Conservation (phyloP, 306 rosid genomes). For the Albizia julibrissin region DNA sequence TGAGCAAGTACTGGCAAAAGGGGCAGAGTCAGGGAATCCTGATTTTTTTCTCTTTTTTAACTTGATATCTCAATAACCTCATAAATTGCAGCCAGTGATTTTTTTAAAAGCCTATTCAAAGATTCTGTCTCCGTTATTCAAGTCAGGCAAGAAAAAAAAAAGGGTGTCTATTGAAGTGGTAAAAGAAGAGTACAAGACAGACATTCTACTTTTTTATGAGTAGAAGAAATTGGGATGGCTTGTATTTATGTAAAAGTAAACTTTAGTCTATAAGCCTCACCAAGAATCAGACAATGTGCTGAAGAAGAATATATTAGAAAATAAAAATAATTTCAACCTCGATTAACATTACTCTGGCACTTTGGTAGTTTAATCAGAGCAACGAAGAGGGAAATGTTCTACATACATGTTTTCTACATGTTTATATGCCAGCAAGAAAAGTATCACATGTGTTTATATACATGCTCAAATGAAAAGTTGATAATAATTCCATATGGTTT, state of each 20-base stretch:
- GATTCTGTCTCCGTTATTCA: slow-evolving; percentile 18
- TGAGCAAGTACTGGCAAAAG: slow-evolving; percentile 1
- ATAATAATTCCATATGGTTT: neutral
- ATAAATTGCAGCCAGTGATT: slow-evolving; percentile 5
- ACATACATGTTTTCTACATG: neutral
- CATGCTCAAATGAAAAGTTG: neutral
- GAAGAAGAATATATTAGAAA: neutral
- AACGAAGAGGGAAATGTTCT: neutral
- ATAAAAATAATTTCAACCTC: neutral
- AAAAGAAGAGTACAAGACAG: neutral
- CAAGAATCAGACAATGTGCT: neutral
- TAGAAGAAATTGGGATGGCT: neutral
- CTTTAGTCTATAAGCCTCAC: neutral
- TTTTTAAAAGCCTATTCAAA: neutral
- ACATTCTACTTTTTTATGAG: neutral
- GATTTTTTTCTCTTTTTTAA: neutral
- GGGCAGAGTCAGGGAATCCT: slow-evolving; percentile 41
- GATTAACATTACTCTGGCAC: neutral
- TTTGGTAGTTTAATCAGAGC: neutral
- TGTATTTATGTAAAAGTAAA: neutral
- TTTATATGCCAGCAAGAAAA: too few relatives aligned
- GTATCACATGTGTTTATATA: neutral
- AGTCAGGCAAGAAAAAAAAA: neutral
- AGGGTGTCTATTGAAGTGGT: neutral
- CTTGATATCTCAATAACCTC: neutral